Conservation (phyloP, 2,329 filamentous ascomycete species). For the Plenodomus biglobosus region DNA sequence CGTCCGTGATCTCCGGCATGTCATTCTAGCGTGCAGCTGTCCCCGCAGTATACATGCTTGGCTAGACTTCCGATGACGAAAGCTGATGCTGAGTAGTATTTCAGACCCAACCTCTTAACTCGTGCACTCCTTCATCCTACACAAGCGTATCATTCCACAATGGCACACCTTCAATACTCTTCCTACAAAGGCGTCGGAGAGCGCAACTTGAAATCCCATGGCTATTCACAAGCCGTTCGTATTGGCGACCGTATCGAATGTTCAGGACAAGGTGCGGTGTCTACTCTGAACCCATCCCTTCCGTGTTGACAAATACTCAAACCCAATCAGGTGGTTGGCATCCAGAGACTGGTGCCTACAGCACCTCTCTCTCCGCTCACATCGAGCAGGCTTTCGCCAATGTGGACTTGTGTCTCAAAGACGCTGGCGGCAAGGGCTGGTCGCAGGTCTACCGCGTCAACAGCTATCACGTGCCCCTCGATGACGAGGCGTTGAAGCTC, state of each 20-base stretch:
- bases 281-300: no score
- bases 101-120: no score
- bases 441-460: slow-evolving; percentile 52
- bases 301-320: neutral
- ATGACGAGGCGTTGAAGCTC: slow-evolving; percentile 18
- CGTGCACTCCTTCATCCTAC: no score
- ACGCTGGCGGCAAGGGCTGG: slow-evolving; percentile 60
- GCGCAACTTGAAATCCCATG: slow-evolving; percentile 33
- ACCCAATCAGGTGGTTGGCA: slow-evolving; percentile 39
- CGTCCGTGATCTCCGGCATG: no score
- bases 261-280: slow-evolving; percentile 39
- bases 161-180: slow-evolving; percentile 38
- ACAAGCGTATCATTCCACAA: neutral
- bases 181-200: slow-evolving; percentile 46
- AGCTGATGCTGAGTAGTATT: no score
- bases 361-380: slow-evolving; percentile 28
- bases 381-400: slow-evolving; percentile 57
- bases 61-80: no score
- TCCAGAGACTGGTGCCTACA: slow-evolving; percentile 20
- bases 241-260: slow-evolving; percentile 40
- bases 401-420: slow-evolving; percentile 54
- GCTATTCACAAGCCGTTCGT: slow-evolving; percentile 42
- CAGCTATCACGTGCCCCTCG: slow-evolving; percentile 23
- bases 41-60: no score
- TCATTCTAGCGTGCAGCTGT: no score